Percentiles rank a stretch among this genome's conserved stretches.
Conservation (phyloP, 495 filamentous ascomycete species). For the Pyrenopolyporus hunteri region DNA sequence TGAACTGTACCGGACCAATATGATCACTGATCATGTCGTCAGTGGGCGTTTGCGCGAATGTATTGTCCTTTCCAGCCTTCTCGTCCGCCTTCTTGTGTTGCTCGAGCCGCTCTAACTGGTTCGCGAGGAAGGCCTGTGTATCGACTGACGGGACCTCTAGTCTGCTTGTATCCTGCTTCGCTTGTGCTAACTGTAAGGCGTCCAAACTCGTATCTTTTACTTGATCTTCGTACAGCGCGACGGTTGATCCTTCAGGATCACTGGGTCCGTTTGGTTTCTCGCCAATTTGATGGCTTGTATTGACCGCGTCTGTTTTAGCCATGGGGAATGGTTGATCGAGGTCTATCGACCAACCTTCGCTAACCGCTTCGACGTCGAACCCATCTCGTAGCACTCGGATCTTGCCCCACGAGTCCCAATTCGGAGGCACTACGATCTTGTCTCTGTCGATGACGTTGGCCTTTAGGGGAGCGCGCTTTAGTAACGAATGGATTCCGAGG, state of each 20-base stretch:
- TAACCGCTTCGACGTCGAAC: conserved; percentile 88
- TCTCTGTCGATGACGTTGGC: conserved; percentile 96
- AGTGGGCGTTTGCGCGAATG: conserved; percentile 48
- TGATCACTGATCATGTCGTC: conserved; percentile 79
- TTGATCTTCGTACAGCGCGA: conserved; percentile 77
- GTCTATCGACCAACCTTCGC: conserved; percentile 82
- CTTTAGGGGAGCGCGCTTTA: conserved; percentile 82
- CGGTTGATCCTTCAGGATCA: conserved; percentile 60
- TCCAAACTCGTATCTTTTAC: conserved; percentile 75
- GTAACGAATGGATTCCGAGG: conserved; percentile 85
- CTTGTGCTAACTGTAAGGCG: conserved; percentile 58
- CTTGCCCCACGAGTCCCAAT: conserved; percentile 99
- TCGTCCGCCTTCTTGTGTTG: conserved; percentile 68
- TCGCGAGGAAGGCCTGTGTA: conserved; percentile 77
- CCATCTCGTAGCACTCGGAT: conserved; percentile 92
- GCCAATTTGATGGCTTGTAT: conserved; percentile 12
- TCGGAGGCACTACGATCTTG: conserved; percentile 89
- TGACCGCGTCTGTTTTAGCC: conserved; percentile 35
- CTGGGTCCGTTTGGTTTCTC: conserved; percentile 8
- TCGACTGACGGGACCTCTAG: conserved; percentile 77
- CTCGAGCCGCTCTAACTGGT: conserved; percentile 76
- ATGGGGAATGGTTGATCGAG: conserved; percentile 62
- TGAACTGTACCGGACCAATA: conserved; percentile 95
- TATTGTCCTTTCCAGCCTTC: conserved; percentile 58
- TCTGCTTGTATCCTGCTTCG: conserved; percentile 53